These are phyloP conservation scores for Takashimella koratensis DNA, from an alignment of 1,284 basidiomycete genomes.

Conservation along the genomic window DNA sequence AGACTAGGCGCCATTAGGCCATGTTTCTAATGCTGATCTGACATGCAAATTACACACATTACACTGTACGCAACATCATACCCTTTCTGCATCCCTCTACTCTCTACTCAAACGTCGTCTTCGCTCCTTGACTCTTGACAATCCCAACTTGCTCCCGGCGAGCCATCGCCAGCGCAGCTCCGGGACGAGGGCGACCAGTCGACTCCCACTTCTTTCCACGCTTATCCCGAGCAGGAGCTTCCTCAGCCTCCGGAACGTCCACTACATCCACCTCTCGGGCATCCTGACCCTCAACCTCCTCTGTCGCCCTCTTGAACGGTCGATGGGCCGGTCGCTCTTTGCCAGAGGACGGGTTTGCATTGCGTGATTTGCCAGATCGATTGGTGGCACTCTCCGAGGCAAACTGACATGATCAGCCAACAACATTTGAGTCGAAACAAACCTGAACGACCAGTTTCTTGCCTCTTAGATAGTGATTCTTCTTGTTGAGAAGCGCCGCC, in stretches of 20 bases:
- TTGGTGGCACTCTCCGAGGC: conserved; percentile 42
- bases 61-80: no score
- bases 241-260: no score
- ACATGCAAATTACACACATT: no score
- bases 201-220: conserved; percentile 48
- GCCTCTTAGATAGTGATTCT: conserved; percentile 79
- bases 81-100: no score
- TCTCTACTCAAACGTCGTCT: conserved; percentile 65
- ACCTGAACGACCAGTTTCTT: conserved; percentile 78
- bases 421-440: conserved; percentile 25
- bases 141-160: conserved; percentile 82
- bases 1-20: no score
- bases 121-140: conserved; percentile 67
- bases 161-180: conserved; percentile 84
- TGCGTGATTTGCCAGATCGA: conserved; percentile 20
- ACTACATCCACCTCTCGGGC: not conserved
- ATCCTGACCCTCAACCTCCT: not conserved
- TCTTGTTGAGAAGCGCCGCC: conserved; percentile 71
- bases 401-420: conserved; percentile 31
- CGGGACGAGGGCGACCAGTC: conserved; percentile 66
- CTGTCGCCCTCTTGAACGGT: not conserved
- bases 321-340: conserved; percentile 6
- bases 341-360: not conserved
- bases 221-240: conserved; percentile 14
- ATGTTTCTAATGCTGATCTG: no score